Base-by-base conservation (phyloP, 2,329 filamentous ascomycete species). In the Fusarium sp. region DNA sequence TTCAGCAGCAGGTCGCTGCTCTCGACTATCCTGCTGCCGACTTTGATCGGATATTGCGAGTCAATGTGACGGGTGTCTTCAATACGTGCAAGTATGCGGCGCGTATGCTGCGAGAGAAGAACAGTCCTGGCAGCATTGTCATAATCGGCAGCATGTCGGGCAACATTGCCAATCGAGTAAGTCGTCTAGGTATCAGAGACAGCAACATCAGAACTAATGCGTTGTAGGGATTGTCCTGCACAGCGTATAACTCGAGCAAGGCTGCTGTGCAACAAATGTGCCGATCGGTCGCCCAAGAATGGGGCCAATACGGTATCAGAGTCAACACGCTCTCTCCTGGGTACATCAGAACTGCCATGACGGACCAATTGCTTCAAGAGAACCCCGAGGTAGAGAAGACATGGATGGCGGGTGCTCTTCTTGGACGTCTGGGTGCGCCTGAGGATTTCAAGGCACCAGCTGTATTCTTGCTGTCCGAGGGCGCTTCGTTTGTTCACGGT, bases 31-130 rank as follows among this genome's bases (percentile, higher is more conserved):
- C 77, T 4, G 70, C 76, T 23, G 71, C 87, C 72, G 84, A 85
- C 71, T 91, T 88, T 80, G 81, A 87, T 68, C 84, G 88, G 73
- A 87, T 91, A 67, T 78, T 91, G 70, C 80, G 87, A 70, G 87
- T 89, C 63, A 90, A 92, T 72, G 77, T 91, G 65, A 89, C 82
- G 44, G 89, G 89, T n/a, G 85, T 83, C 23, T 88, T 87, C 75
- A 80, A 88, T 73, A 90, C 88, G 69, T 88, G 88, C 56, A 88
- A 90, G 76, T 87, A 88, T 53, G 84, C 88, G 23, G 89, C 88
- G 47, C 80, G 84, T 57, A 83, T 88, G 33, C 71, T 84, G 65
- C 73, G 76, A n/a, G 72, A 76, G 43, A 75, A 73, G 41, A 73
- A 76, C 8, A 72, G 67, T 0, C 71, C 74, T 2, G 81, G 80